Evolutionary conservation across 1,139 yeast species (phyloP).

Genomic region (Suhomyces chickasaworum): DNA sequence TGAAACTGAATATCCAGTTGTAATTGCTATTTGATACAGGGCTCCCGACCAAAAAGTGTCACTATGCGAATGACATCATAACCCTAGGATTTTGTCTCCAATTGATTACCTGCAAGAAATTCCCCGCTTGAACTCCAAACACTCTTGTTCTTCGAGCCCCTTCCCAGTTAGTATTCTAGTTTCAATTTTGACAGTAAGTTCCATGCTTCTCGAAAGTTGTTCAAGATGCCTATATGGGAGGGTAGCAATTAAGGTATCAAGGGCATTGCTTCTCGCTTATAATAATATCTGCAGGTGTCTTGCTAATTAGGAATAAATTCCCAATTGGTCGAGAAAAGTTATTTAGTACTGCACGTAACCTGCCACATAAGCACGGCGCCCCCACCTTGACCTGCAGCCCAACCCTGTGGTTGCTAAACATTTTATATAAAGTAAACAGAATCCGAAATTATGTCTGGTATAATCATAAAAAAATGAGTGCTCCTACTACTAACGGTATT

Average conservation of each 20-base stretch:
- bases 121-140: background rate
- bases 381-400: background rate
- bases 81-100: background rate
- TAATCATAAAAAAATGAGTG: constrained; percentile 2
- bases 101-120: background rate
- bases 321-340: background rate
- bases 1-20: background rate
- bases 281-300: background rate
- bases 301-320: background rate
- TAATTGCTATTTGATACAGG: background rate
- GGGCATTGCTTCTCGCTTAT: background rate
- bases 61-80: background rate
- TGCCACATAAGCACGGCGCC: background rate
- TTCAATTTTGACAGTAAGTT: background rate
- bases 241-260: background rate
- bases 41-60: background rate
- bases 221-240: background rate
- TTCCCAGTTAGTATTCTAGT: background rate
- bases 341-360: background rate
- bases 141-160: background rate
- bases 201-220: background rate
- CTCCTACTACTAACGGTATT: constrained; percentile 1
- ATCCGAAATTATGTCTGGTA: background rate
- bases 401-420: background rate
- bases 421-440: background rate